A percentile compares a stretch with the other conserved stretches of the same genome.
Conservation (phyloP, 1,139 yeast genomes). For the Diutina rugosa region DNA sequence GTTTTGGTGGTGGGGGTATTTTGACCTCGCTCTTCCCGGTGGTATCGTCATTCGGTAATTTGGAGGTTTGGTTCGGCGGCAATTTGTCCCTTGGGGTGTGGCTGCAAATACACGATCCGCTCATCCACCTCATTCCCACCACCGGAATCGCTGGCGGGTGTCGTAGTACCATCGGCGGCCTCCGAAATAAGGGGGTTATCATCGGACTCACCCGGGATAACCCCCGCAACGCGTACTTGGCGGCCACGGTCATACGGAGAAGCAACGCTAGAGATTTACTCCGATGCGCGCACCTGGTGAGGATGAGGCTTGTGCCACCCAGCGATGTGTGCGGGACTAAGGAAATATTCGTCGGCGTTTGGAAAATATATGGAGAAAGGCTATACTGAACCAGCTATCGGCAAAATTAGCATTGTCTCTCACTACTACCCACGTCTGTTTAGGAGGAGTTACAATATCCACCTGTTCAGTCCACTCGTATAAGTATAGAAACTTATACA, state of each 20-base stretch:
- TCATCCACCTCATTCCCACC: neutral
- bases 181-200: neutral
- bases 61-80: neutral
- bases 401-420: too few relatives aligned
- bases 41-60: neutral
- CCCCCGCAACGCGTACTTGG: neutral
- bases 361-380: too few relatives aligned
- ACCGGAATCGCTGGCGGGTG: neutral
- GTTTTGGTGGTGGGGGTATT: neutral
- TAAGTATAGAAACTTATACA: too few relatives aligned
- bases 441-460: too few relatives aligned
- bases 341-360: neutral
- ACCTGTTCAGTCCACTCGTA: too few relatives aligned
- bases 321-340: neutral
- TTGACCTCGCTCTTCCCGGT: neutral
- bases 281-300: neutral
- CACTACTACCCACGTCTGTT: too few relatives aligned
- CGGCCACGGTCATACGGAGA: neutral
- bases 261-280: neutral
- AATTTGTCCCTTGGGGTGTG: neutral
- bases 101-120: neutral
- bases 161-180: neutral
- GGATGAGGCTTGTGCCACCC: neutral
- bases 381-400: too few relatives aligned
- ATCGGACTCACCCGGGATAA: neutral